These are phyloP conservation scores for Trebouxia sp. DNA, from an alignment of 139 green algal genomes.

Conservation along the genomic window DNA sequence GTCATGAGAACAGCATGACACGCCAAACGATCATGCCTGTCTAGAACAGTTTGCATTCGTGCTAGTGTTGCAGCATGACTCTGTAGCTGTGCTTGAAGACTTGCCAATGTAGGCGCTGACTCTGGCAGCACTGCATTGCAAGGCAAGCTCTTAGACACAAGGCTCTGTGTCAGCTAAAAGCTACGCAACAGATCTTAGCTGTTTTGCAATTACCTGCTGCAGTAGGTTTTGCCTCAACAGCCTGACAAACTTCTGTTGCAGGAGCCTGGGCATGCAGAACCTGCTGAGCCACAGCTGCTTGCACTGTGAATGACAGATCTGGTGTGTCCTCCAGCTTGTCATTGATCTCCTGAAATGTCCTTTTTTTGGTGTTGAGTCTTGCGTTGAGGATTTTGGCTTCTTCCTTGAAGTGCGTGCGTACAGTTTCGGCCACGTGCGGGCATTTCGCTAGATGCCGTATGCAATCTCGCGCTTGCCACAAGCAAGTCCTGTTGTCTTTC, in stretches of 20 bases:
- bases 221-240: too few species aligned
- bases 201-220: neutral
- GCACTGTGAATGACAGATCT: too few species aligned
- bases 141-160: too few species aligned
- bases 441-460: neutral
- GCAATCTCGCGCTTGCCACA: constrained; percentile 21
- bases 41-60: neutral
- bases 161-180: too few species aligned
- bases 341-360: constrained; percentile 9
- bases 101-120: neutral
- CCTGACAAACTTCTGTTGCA: too few species aligned
- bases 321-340: too few species aligned
- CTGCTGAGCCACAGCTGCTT: too few species aligned
- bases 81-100: constrained; percentile 7
- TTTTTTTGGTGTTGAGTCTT: constrained; percentile 1
- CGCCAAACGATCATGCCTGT: neutral
- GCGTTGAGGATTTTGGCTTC: neutral
- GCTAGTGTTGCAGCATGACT: neutral
- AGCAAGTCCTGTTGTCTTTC: constrained; percentile 10
- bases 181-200: too few species aligned
- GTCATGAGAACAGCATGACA: constrained; percentile 14
- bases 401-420: constrained; percentile 17
- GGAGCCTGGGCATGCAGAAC: too few species aligned
- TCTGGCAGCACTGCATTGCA: neutral
- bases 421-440: neutral